Percentiles rank a stretch among this genome's conserved stretches.
These are phyloP conservation scores for Copromyces sp. DNA, from an alignment of 495 filamentous ascomycete species.

Conservation along the genomic window DNA sequence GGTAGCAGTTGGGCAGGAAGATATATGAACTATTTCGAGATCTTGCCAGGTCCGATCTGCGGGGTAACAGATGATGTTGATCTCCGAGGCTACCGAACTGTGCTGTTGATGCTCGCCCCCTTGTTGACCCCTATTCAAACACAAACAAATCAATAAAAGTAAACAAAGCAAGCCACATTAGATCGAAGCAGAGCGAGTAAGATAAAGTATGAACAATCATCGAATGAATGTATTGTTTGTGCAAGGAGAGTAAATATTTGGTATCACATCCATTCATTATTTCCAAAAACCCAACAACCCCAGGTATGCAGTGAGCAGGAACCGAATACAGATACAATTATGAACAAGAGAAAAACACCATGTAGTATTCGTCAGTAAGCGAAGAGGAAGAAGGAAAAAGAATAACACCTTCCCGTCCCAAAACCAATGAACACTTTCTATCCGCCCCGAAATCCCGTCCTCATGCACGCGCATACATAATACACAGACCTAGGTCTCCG, in stretches of 20 bases:
- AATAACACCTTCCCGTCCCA: neutral
- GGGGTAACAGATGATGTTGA: neutral
- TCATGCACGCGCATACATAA: neutral
- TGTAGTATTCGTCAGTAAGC: neutral
- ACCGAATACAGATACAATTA: neutral
- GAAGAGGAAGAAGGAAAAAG: neutral
- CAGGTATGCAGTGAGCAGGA: neutral
- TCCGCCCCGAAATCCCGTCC: neutral
- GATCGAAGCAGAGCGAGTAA: neutral
- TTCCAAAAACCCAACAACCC: neutral
- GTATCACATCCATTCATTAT: constrained; percentile 1
- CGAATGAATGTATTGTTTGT: neutral
- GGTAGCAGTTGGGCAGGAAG: neutral
- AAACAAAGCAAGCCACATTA: neutral
- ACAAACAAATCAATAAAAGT: neutral
- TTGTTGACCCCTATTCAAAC: neutral
- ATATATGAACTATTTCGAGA: neutral
- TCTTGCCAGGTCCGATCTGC: neutral
- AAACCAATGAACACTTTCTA: neutral
- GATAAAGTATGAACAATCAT: neutral
- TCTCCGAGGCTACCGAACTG: neutral
- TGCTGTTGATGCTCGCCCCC: neutral
- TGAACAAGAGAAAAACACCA: neutral
- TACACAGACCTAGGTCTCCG: neutral
- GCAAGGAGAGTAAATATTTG: neutral